Conservation (phyloP, 257 asterid species). For the Fraxinus americana region DNA sequence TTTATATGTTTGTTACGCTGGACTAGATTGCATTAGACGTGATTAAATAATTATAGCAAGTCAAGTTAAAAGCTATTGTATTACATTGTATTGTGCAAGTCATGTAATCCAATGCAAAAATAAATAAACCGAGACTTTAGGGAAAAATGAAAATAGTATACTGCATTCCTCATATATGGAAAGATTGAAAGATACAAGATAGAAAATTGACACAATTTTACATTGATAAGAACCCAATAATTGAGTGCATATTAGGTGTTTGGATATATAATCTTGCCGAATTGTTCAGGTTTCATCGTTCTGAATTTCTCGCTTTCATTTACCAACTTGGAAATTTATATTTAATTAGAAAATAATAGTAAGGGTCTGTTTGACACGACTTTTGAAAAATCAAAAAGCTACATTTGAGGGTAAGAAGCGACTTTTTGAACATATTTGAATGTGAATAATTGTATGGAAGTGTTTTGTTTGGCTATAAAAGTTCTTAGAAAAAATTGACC, state of each 20-base stretch:
- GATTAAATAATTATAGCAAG: neutral
- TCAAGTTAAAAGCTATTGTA: neutral
- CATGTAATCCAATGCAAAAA: too few species aligned
- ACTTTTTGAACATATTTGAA: too few species aligned
- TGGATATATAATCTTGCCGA: conserved; percentile 62
- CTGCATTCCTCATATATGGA: neutral
- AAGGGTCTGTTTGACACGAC: too few species aligned
- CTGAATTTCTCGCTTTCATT: conserved; percentile 73
- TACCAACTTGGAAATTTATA: conserved; percentile 48
- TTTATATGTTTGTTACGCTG: neutral
- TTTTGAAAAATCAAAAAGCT: too few species aligned
- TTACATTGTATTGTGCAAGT: too few species aligned
- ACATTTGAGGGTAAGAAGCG: too few species aligned
- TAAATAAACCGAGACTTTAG: too few species aligned
- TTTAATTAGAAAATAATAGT: too few species aligned
- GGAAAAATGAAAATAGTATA: too few species aligned
- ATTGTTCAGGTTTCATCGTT: conserved; percentile 72
- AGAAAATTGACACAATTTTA: neutral
- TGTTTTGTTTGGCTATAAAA: too few species aligned
- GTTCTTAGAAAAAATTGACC: too few species aligned
- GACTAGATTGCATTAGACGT: neutral
- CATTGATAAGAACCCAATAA: neutral
- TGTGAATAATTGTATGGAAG: too few species aligned
- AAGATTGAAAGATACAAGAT: neutral
- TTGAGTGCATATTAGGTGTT: conserved; percentile 23